Evolutionary conservation across 2,329 filamentous ascomycete genomes (phyloP).

Genomic region (Neopestalotiopsis sp.): DNA sequence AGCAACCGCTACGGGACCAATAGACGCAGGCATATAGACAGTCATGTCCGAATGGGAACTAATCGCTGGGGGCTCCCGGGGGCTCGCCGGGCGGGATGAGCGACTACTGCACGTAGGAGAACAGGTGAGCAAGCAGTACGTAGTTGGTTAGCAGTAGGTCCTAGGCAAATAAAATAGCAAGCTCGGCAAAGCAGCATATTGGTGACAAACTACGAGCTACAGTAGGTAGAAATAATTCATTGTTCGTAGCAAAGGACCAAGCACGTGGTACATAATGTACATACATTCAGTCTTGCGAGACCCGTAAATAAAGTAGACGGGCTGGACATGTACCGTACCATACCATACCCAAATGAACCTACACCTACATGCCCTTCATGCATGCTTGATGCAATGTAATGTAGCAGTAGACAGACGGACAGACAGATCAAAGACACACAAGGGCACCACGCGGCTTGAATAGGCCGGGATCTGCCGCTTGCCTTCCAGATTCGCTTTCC

Average conservation of each 20-base stretch:
- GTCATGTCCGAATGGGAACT: conserved; percentile 4
- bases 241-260: neutral
- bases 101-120: neutral
- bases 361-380: no score
- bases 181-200: neutral
- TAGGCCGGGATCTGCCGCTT: neutral
- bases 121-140: neutral
- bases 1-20: neutral
- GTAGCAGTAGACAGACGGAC: no score
- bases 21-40: neutral
- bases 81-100: neutral
- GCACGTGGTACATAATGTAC: neutral
- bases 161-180: no score
- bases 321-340: no score
- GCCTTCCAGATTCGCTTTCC: neutral
- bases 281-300: neutral
- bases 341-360: no score
- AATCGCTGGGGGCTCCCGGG: neutral
- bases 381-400: no score
- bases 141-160: neutral
- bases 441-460: neutral
- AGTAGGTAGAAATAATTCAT: no score
- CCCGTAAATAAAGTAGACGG: no score
- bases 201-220: neutral
- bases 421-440: neutral